phyloP scores from a whole-genome alignment of 2,329 filamentous ascomycete species.

The Periconia sp. region DNA sequence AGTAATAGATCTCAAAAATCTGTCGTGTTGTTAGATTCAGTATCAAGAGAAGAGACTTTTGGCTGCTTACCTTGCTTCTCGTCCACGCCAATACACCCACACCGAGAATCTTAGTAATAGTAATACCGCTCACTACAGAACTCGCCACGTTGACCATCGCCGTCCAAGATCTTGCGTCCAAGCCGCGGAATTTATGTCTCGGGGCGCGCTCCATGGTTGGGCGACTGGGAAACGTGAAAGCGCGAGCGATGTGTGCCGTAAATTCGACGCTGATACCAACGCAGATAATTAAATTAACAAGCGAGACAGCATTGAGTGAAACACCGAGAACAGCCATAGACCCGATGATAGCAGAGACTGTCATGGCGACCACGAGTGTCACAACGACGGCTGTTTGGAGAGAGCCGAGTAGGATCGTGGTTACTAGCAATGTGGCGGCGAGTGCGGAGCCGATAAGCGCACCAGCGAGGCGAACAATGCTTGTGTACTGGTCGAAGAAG shows the following conservation, averaged over 20 bases:
- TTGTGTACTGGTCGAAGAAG: conserved; percentile 96
- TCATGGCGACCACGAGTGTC: conserved; percentile 89
- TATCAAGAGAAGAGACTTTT: too few species aligned
- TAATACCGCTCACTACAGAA: conserved; percentile 95
- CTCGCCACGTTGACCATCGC: conserved; percentile 93
- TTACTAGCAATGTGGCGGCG: conserved; percentile 82
- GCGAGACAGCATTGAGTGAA: conserved; percentile 89
- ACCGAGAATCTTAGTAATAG: conserved; percentile 90
- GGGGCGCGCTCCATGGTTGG: conserved; percentile 80
- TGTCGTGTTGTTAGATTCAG: conserved; percentile 7
- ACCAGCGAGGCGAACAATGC: conserved; percentile 80
- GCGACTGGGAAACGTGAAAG: conserved; percentile 90
- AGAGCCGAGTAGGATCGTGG: conserved; percentile 82
- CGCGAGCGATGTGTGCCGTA: conserved; percentile 93
- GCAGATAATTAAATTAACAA: conserved; percentile 96
- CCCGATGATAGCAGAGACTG: conserved; percentile 89
- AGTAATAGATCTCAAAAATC: conserved; percentile 99
- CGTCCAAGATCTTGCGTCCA: conserved; percentile 88
- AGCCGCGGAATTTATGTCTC: conserved; percentile 75
- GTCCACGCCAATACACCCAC: conserved; percentile 94
- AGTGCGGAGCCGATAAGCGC: conserved; percentile 82
- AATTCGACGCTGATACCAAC: conserved; percentile 97
- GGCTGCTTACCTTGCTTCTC: conserved; percentile 72
- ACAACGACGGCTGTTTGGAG: conserved; percentile 81
- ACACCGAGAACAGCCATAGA: conserved; percentile 90